These are phyloP conservation scores for Fusarium beomiforme DNA, from an alignment of 2,329 filamentous ascomycete genomes.

Conservation along the genomic window DNA sequence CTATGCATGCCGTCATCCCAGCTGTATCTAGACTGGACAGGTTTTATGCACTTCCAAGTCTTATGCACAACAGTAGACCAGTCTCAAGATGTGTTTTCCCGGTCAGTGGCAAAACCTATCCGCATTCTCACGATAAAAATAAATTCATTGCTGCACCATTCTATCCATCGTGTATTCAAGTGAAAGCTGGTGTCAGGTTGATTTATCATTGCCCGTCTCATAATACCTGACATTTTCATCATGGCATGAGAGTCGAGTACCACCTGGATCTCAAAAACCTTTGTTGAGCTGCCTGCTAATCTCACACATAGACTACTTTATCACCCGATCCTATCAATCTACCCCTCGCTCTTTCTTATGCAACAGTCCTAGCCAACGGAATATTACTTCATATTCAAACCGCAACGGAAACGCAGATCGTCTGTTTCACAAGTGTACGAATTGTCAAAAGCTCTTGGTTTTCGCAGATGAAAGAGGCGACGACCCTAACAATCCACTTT, in stretches of 20 bases:
- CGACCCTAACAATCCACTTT: fast-evolving
- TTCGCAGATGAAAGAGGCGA: neutral
- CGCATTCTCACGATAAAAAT: too few relatives aligned
- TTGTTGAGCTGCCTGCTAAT: neutral
- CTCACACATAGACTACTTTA: neutral
- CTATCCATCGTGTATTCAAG: too few relatives aligned
- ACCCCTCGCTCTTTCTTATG: neutral
- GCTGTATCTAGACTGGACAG: neutral
- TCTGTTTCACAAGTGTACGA: neutral
- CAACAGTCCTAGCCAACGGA: neutral
- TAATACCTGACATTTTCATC: neutral
- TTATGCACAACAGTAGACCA: neutral
- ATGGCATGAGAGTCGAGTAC: neutral
- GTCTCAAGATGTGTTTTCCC: too few relatives aligned
- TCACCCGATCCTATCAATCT: neutral
- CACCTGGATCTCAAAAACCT: too few relatives aligned
- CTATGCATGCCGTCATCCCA: too few relatives aligned
- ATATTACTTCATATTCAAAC: neutral
- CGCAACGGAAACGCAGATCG: neutral
- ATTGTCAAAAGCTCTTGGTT: neutral
- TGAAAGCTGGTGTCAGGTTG: too few relatives aligned
- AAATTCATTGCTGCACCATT: too few relatives aligned
- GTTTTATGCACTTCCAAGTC: neutral
- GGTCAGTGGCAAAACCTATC: too few relatives aligned
- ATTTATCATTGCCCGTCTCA: too few relatives aligned